These are phyloP conservation scores for Allantophomopsis lycopodina DNA, from an alignment of 2,329 filamentous ascomycete species.

Conservation along the genomic window DNA sequence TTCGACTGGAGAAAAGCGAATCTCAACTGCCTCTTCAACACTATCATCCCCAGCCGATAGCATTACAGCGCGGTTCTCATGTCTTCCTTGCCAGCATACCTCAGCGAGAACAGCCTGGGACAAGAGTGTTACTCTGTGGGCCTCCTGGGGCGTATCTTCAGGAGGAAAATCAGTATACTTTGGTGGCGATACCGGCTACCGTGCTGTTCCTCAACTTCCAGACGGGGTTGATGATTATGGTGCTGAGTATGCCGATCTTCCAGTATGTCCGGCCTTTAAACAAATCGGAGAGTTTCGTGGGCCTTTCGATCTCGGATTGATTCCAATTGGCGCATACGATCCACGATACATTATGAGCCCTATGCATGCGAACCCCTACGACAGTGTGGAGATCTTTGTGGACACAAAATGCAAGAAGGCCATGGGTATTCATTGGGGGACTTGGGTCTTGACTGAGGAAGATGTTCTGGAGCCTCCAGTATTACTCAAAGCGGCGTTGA, in stretches of 20 bases:
- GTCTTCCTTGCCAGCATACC: conserved; percentile 72
- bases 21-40: conserved; percentile 5
- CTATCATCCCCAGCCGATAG: conserved; percentile 15
- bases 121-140: conserved; percentile 69
- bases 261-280: conserved; percentile 70
- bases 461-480: conserved; percentile 72
- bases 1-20: conserved; percentile 10
- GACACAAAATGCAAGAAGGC: conserved; percentile 69
- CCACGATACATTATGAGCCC: conserved; percentile 60
- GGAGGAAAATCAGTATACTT: conserved; percentile 75
- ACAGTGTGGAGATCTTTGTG: conserved; percentile 78
- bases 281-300: conserved; percentile 70
- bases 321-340: conserved; percentile 84
- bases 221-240: conserved; percentile 57
- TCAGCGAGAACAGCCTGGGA: conserved; percentile 53
- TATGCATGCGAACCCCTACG: conserved; percentile 77
- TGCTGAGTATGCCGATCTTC: conserved; percentile 48
- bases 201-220: conserved; percentile 54
- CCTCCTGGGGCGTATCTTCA: conserved; percentile 68
- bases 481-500: conserved; percentile 59
- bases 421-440: conserved; percentile 86
- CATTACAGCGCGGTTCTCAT: conserved; percentile 60
- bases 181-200: conserved; percentile 83
- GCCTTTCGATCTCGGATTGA: conserved; percentile 80
- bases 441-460: conserved; percentile 71